Percentiles rank a stretch among this genome's conserved stretches.
These are phyloP conservation scores for Plantago coronopus DNA, from an alignment of 305 asterid genomes.

Conservation along the genomic window DNA sequence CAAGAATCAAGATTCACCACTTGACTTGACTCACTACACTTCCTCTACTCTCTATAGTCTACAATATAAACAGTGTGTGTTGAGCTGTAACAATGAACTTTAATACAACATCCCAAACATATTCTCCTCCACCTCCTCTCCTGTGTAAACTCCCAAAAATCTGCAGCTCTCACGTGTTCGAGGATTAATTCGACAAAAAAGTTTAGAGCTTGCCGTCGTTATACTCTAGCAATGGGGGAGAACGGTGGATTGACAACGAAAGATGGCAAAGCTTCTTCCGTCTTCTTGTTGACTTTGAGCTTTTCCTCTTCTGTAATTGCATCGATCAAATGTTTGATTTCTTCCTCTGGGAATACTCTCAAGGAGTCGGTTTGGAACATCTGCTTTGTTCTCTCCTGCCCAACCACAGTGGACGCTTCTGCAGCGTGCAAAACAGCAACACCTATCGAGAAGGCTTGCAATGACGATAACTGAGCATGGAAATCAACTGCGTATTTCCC, in stretches of 20 bases:
- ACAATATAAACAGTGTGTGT: constrained; percentile 57
- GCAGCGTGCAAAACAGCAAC: constrained; percentile 70
- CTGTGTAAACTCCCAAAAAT: not conserved
- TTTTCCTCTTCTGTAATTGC: constrained; percentile 53
- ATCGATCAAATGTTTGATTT: constrained; percentile 45
- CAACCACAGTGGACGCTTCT: constrained; percentile 46
- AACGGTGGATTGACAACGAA: constrained; percentile 75
- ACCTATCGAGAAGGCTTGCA: constrained; percentile 88
- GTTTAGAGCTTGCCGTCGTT: constrained; percentile 12
- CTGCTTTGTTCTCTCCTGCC: constrained; percentile 39
- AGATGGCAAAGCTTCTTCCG: constrained; percentile 53
- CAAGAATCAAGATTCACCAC: constrained; percentile 18
- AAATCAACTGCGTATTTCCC: constrained; percentile 71
- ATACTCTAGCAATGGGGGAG: constrained; percentile 82
- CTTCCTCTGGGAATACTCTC: constrained; percentile 57
- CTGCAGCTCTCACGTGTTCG: too few relatives aligned
- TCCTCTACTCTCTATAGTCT: constrained; percentile 32
- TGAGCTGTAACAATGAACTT: constrained; percentile 7
- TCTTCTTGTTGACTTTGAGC: constrained; percentile 35
- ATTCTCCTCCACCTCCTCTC: not conserved
- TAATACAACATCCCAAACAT: not conserved
- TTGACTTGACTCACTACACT: constrained; percentile 20
- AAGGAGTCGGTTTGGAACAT: constrained; percentile 47
- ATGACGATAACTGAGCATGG: constrained; percentile 75
- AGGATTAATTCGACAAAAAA: not conserved